Evolutionary conservation across 192 early-diverging fungal species (phyloP), one percentile per base, ranked within the genome.

Genomic region (Dispira simplex): DNA sequence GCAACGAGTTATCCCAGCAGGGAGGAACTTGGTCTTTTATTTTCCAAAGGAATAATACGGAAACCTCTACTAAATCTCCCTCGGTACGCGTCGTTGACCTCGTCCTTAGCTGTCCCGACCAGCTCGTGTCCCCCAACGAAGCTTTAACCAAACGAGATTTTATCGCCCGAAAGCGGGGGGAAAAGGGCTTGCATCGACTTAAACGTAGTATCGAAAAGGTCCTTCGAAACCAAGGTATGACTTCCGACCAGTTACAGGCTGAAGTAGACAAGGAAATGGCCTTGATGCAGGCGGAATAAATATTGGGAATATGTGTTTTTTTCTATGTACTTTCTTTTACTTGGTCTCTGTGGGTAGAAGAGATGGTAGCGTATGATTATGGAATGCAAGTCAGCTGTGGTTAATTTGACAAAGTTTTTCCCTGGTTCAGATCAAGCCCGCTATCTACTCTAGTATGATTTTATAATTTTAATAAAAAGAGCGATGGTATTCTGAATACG

Each of bases 181-280:
- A 62, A 45, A 39, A 16, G 6, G 16, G 20, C 8, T 46, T 62
- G 44, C 4, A 11, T 25, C 28, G 46, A 23, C n/a, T 62, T 16
- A 62, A 62, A 45, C 20, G n/a, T n/a, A 45, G 46, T n/a, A 10
- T 62, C n/a, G 20, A 39, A 14, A 62, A 62, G 14, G 59, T 62
- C 10, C 43, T 62, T n/a, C 59, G 44, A 21, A 62, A 44, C 59
- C 59, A 62, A 20, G n/a, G 46, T 11, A 62, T 62, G 16, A n/a
- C 44, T 12, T n/a, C 59, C 43, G 59, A 62, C 6, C 26, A 62
- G n/a, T 21, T 62, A 20, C 59, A 62, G 44, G 44, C 32, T 5
- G 16, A 20, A 16, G 26, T 62, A 20, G 59, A 62, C 25, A 25
- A 6, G n/a, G n/a, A 62, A 9, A 25, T 62, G 59, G 44, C 28